Percentiles rank a stretch among this genome's conserved stretches.
These are phyloP conservation scores for Vitis hybrid DNA, from an alignment of 177 flowering plant species.

Conservation along the genomic window DNA sequence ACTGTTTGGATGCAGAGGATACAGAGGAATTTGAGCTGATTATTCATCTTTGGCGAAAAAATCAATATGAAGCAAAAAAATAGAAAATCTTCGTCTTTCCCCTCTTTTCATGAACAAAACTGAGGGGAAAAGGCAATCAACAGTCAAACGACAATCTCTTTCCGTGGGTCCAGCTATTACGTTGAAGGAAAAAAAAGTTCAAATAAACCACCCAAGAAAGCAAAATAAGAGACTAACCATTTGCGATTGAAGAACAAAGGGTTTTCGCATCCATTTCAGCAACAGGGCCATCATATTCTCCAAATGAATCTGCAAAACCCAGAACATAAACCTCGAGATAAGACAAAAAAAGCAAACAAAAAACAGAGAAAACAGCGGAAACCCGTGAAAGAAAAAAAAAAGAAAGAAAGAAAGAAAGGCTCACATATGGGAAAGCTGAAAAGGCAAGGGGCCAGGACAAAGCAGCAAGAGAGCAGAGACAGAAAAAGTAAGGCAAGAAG, in stretches of 20 bases:
- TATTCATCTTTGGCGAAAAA: no score
- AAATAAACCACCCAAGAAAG: neutral
- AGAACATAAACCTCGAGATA: slow-evolving; percentile 1
- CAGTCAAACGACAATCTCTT: neutral
- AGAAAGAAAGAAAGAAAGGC: neutral
- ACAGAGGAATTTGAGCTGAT: no score
- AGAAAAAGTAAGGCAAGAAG: slow-evolving; percentile 37
- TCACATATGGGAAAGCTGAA: slow-evolving; percentile 11
- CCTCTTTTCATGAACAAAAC: neutral
- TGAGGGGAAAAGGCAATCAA: neutral
- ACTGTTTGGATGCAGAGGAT: no score
- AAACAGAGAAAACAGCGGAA: slow-evolving; percentile 3
- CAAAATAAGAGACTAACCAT: slow-evolving; percentile 29
- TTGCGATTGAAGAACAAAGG: slow-evolving; percentile 37
- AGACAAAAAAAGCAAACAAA: slow-evolving; percentile 10
- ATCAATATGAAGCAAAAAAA: neutral
- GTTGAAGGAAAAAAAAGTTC: neutral
- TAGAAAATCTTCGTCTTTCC: neutral
- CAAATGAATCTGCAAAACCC: slow-evolving; percentile 40
- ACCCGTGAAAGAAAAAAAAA: slow-evolving; percentile 27
- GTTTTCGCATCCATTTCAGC: slow-evolving; percentile 11
- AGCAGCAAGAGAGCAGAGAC: slow-evolving; percentile 38
- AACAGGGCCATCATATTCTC: slow-evolving; percentile 23
- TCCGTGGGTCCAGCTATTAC: no score
- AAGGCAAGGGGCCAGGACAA: slow-evolving; percentile 30